Percentiles rank a stretch among this genome's conserved stretches.
phyloP scores from a whole-genome alignment of 1,284 basidiomycete species.

The Apiotrichum brassicae region DNA sequence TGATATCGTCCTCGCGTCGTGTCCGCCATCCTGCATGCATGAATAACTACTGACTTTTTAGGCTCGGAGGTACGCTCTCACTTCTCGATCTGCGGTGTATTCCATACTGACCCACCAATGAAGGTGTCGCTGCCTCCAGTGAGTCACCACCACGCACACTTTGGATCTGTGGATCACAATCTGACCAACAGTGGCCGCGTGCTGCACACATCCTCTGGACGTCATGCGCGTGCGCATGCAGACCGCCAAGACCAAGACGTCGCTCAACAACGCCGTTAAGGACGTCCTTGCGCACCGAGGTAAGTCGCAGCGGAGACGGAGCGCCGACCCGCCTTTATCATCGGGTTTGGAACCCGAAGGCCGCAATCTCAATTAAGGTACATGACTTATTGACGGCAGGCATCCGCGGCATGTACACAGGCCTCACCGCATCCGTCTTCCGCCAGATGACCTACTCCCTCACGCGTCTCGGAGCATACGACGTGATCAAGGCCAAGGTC shows the following conservation, averaged over 20 bases:
- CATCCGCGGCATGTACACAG: constrained; percentile 44
- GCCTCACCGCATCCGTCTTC: constrained; percentile 44
- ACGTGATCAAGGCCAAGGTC: constrained; percentile 35
- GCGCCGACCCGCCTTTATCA: no score
- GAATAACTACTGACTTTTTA: constrained; percentile 1
- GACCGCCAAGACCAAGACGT: constrained; percentile 32
- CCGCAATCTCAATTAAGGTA: no score
- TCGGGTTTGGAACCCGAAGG: no score
- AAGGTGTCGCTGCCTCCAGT: constrained; percentile 7
- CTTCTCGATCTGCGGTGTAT: not conserved
- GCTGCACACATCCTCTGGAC: constrained; percentile 77
- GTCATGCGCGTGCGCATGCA: constrained; percentile 69
- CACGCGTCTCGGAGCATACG: constrained; percentile 44
- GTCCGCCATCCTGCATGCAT: no score
- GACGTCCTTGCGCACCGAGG: constrained; percentile 31
- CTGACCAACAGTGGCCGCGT: constrained; percentile 64
- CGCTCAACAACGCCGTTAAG: constrained; percentile 28
- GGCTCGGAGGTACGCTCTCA: constrained; percentile 14
- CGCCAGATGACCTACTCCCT: constrained; percentile 46
- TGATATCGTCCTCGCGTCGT: no score
- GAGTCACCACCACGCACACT: not conserved
- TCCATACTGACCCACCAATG: constrained; percentile 5
- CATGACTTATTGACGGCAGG: constrained; percentile 20
- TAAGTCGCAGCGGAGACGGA: constrained; percentile 11
- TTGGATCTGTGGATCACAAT: not conserved